Base-by-base conservation (phyloP, 805 yeast species). In the Hanseniaspora meyeri region DNA sequence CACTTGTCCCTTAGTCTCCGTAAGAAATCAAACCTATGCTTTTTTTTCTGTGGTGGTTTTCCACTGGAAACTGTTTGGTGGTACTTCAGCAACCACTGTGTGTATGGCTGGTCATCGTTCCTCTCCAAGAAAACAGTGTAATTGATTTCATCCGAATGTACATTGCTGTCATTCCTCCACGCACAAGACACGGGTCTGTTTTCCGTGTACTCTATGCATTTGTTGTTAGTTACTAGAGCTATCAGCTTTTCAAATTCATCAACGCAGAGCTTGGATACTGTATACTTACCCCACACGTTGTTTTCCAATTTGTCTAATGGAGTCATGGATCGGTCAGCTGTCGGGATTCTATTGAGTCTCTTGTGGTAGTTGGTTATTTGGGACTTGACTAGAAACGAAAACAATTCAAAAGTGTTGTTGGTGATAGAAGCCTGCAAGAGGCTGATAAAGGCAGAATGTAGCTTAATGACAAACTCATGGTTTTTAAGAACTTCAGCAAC, bases 281-380 rank as follows among this genome's bases (percentile, higher is more conserved):
- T 36, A 14, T 52, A 52, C 24, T 52, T 52, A 1, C 56, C 56
- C 56, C 56, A 52, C 2, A 24, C 34, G 12, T 52, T 52, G 7
- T 52, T 43, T 10, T 52, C 50, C 2, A 52, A 12, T 31, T 45
- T 37, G 24, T 52, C 40, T 7, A 52, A 14, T 16, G 29, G 5
- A 11, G 56, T 43, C 29, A 52, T 14, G 7, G 56, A 52, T 12
- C 56, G 29, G 24, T 40, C 34, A 17, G 37, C 20, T 9, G 39
- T 31, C 6, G 38, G 17, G 7, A 52, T 52, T 5, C 19, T 52
- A 12, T 37, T 24, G 14, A 52, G 7, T 29, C 32, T 52, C 29
- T 43, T 24, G n/a, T 45, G 43, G 37, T 52, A 45, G 14, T n/a
- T 11, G 17, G 29, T 19, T 12, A 31, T 17, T 37, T 52, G 47